phyloP scores from a whole-genome alignment of 208 protist genomes.

The Vickermania spadyakhi region DNA sequence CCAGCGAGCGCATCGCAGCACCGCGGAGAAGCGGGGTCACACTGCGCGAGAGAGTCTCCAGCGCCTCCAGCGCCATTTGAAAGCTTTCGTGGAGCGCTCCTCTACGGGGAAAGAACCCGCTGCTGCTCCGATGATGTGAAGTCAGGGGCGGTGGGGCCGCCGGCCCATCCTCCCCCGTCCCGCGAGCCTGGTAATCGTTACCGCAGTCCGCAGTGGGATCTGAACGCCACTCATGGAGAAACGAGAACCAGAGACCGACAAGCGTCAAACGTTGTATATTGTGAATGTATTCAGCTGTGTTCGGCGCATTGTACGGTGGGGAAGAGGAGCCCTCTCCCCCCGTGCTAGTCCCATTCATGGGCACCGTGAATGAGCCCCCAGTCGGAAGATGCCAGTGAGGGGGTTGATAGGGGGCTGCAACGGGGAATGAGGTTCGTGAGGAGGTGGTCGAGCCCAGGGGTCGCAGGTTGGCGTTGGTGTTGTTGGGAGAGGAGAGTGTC shows the following conservation, averaged over 20 bases:
- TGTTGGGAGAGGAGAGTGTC: neutral
- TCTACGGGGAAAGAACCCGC: neutral
- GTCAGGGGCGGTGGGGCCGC: too few relatives aligned
- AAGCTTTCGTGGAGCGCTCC: constrained; percentile 13
- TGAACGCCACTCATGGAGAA: neutral
- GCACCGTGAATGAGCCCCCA: neutral
- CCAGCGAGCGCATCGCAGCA: constrained; percentile 36
- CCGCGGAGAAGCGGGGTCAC: constrained; percentile 50
- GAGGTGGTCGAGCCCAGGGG: neutral
- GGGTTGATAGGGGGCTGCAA: neutral
- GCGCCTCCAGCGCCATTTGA: constrained; percentile 10
- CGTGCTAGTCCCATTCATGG: neutral
- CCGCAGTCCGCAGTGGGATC: neutral
- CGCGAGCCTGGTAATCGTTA: neutral
- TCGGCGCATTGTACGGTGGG: neutral
- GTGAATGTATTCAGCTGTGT: neutral
- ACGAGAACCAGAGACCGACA: neutral
- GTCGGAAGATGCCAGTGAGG: neutral
- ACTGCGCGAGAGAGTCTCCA: constrained; percentile 28
- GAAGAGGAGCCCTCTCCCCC: neutral
- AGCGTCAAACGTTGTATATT: neutral
- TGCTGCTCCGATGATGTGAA: neutral
- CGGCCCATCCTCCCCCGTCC: neutral
- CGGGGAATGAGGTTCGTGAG: neutral
- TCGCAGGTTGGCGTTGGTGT: neutral